phyloP scores from a whole-genome alignment of 805 yeast species.

The Wickerhamiella kurtzmanii region DNA sequence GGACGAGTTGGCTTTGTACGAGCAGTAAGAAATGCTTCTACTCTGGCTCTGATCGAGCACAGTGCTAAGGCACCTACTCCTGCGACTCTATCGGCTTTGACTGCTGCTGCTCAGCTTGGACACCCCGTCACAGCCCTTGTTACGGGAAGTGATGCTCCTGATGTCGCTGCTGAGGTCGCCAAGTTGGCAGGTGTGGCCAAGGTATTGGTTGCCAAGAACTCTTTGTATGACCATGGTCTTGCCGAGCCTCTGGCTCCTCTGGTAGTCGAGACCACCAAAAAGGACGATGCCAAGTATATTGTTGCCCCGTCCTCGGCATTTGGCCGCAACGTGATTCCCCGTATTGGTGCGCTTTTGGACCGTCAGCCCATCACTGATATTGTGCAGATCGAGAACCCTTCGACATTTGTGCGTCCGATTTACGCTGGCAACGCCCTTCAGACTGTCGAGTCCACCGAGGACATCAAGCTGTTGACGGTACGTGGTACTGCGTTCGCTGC shows the following conservation, averaged over 20 bases:
- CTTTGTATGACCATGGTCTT: slow-evolving; percentile 45
- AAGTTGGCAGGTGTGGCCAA: slow-evolving; percentile 41
- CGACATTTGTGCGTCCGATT: slow-evolving; percentile 80
- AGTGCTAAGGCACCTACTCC: slow-evolving; percentile 44
- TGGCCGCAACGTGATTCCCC: slow-evolving; percentile 76
- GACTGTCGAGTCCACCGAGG: slow-evolving; percentile 62
- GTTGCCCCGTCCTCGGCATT: slow-evolving; percentile 72
- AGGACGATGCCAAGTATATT: slow-evolving; percentile 48
- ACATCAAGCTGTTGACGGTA: slow-evolving; percentile 55
- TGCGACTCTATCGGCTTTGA: slow-evolving; percentile 54
- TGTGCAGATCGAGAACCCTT: slow-evolving; percentile 46
- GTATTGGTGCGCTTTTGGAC: slow-evolving; percentile 74
- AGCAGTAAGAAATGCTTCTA: slow-evolving; percentile 32
- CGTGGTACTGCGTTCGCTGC: slow-evolving; percentile 69
- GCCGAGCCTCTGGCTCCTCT: slow-evolving; percentile 79
- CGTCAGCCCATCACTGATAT: slow-evolving; percentile 82
- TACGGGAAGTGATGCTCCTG: slow-evolving; percentile 47
- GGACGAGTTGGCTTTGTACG: neutral
- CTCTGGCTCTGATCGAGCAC: slow-evolving; percentile 64
- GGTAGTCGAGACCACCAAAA: slow-evolving; percentile 34
- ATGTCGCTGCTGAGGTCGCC: slow-evolving; percentile 38
- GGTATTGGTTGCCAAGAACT: slow-evolving; percentile 45
- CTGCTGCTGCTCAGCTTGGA: slow-evolving; percentile 59
- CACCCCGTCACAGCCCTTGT: slow-evolving; percentile 73
- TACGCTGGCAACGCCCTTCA: slow-evolving; percentile 91